These are phyloP conservation scores for Cutaneotrichosporon sp. DNA, from an alignment of 1,284 basidiomycete genomes.

Conservation along the genomic window DNA sequence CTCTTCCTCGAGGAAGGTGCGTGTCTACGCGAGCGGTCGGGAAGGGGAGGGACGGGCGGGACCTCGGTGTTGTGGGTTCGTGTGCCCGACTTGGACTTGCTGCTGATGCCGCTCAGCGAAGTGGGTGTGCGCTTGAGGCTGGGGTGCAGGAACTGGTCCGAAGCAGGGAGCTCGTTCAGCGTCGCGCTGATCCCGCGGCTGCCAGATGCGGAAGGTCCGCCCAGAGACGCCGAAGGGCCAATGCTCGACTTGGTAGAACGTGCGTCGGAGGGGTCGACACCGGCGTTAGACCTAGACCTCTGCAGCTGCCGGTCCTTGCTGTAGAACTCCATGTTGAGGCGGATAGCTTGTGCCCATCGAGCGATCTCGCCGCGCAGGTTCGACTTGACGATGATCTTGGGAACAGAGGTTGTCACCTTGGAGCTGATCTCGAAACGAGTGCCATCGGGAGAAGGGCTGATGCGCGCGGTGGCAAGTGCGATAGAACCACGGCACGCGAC, in stretches of 20 bases:
- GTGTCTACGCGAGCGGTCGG: background rate
- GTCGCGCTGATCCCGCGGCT: slow-evolving; percentile 18
- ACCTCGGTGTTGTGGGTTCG: background rate
- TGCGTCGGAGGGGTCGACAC: slow-evolving; percentile 14
- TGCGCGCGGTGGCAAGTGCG: slow-evolving; percentile 74
- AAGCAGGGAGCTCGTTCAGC: slow-evolving; percentile 33
- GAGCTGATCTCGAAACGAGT: slow-evolving; percentile 79
- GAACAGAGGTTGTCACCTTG: slow-evolving; percentile 51
- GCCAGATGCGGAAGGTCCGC: slow-evolving; percentile 1
- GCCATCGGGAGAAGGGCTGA: slow-evolving; percentile 58
- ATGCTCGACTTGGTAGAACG: slow-evolving; percentile 16
- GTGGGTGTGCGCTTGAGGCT: slow-evolving; percentile 50
- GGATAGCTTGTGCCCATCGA: slow-evolving; percentile 78
- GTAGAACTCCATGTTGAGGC: slow-evolving; percentile 69
- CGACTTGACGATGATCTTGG: slow-evolving; percentile 85
- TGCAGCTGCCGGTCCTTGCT: slow-evolving; percentile 4
- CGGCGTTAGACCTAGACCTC: background rate
- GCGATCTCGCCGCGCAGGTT: slow-evolving; percentile 84
- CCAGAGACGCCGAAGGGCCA: slow-evolving; percentile 1
- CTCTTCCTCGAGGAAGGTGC: slow-evolving; percentile 3
- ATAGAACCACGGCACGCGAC: slow-evolving; percentile 85
- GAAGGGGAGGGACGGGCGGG: slow-evolving; percentile 1
- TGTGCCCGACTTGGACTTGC: background rate
- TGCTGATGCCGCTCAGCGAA: slow-evolving; percentile 53
- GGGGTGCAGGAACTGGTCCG: slow-evolving; percentile 45